A percentile compares a stretch with the other conserved stretches of the same genome.
Conservation (phyloP, 352 stramenopile species). For the Phytopythium mirpurense region DNA sequence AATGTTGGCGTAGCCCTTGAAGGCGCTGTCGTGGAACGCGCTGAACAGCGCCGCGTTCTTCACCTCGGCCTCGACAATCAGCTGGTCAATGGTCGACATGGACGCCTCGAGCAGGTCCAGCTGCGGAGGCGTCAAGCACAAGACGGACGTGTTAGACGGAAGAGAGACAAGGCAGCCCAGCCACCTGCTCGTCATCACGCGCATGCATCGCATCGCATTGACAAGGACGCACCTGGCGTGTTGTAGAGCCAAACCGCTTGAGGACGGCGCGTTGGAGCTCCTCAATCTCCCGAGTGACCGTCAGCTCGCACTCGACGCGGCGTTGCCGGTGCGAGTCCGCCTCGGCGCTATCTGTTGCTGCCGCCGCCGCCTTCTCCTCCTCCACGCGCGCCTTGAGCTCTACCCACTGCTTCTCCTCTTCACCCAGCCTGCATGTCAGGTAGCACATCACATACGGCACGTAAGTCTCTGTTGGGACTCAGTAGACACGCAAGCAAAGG, state of each 20-base stretch:
- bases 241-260: conserved; percentile 34
- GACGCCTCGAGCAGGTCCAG: conserved; percentile 53
- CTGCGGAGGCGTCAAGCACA: conserved; percentile 10
- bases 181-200: too few relatives aligned
- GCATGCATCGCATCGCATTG: too few relatives aligned
- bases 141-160: too few relatives aligned
- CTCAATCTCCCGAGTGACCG: conserved; percentile 39
- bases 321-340: background rate
- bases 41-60: conserved; percentile 64
- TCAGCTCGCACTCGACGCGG: conserved; percentile 28
- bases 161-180: background rate
- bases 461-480: too few relatives aligned
- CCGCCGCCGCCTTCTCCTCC: conserved; percentile 5
- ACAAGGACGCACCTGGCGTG: conserved; percentile 25
- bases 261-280: conserved; percentile 42
- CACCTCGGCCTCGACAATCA: conserved; percentile 63
- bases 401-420: conserved; percentile 52
- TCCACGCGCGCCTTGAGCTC: conserved; percentile 35
- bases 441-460: too few relatives aligned
- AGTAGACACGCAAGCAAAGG: too few relatives aligned
- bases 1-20: conserved; percentile 68
- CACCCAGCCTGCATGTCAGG: conserved; percentile 23
- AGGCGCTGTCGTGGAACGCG: conserved; percentile 69
- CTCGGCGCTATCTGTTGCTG: background rate
- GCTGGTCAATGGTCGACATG: conserved; percentile 56